These are phyloP conservation scores for Malassezia vespertilionis DNA, from an alignment of 1,284 basidiomycete species.

Conservation along the genomic window DNA sequence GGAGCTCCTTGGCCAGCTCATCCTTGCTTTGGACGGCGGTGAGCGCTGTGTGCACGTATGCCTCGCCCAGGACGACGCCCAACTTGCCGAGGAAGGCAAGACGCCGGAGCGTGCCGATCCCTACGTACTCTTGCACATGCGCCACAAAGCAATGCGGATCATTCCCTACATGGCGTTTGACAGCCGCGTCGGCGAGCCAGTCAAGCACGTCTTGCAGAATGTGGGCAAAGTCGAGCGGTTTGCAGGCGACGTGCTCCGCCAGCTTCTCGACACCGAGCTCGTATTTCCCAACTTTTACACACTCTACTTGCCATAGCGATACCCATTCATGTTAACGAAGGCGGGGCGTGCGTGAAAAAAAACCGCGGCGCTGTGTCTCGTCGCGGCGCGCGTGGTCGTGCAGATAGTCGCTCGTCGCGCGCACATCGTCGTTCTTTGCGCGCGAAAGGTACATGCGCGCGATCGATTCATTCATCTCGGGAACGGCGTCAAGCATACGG, in stretches of 20 bases:
- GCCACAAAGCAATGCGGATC: constrained; percentile 60
- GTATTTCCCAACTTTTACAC: constrained; percentile 46
- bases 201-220: constrained; percentile 91
- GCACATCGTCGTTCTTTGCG: constrained; percentile 8
- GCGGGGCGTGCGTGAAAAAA: constrained; percentile 13
- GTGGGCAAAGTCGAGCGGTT: constrained; percentile 93
- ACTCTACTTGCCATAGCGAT: constrained; percentile 26
- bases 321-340: constrained; percentile 5
- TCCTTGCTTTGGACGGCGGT: constrained; percentile 79
- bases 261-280: constrained; percentile 62
- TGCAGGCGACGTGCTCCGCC: constrained; percentile 84
- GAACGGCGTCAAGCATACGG: constrained; percentile 12
- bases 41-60: constrained; percentile 69
- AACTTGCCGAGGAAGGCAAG: constrained; percentile 19
- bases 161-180: constrained; percentile 89
- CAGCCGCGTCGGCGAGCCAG: constrained; percentile 86
- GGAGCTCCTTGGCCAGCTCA: constrained; percentile 72
- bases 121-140: constrained; percentile 8
- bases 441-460: constrained; percentile 4
- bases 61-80: constrained; percentile 50
- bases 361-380: constrained; percentile 2
- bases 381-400: constrained; percentile 7
- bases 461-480: constrained; percentile 10
- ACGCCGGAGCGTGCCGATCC: neutral
- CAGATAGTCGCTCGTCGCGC: constrained; percentile 12